Evolutionary conservation across 1,139 yeast species (phyloP), one percentile per base, ranked within the genome.

Genomic region (Zygosaccharomyces sapae): DNA sequence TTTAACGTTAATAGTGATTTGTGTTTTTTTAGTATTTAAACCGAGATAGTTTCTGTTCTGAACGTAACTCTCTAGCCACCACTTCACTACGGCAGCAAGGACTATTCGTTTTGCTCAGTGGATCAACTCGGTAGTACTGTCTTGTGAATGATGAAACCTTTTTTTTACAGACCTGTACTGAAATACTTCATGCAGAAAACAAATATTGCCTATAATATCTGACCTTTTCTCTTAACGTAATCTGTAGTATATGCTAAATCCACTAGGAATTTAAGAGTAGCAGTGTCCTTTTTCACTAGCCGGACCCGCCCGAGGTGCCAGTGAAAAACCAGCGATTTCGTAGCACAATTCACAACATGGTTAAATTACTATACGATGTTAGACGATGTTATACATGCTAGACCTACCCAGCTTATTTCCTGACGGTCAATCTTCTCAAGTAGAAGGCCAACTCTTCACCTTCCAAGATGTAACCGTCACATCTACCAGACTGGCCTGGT

Each of bases 401-500:
- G 40, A 47, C 34, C 44, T 42, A 40, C 44, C 49, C 33, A 44
- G 51, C 70, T 83, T 89, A 90, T 85, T 92, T 92, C 94, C 90
- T 92, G 75, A 97, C 92, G 74, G 96, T 83, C 80, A 92, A 82
- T 88, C 96, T 90, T 85, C 95, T 89, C 76, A 92, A 85, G 96
- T 92, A 92, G 95, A 92, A 92, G 76, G 97, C 97, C 77, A 92
- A 88, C 81, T 92, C 98, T 76, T 94, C 99, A 79, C 98, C 98
- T 83, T 92, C 99, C 76, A 94, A 87, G 79, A 92, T 85, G 95
- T 94, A 92, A 79, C 99, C 99, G 76, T 94, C 98, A 80, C 92
- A 85, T 82, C 99, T 94, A 79, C 99, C 99, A 65, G 96, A 86
- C 84, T 92, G 99, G 77, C 99, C 99, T 75, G 99, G 99, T 84